Conservation (phyloP, 805 yeast species). For the Naumovozyma castellii region DNA sequence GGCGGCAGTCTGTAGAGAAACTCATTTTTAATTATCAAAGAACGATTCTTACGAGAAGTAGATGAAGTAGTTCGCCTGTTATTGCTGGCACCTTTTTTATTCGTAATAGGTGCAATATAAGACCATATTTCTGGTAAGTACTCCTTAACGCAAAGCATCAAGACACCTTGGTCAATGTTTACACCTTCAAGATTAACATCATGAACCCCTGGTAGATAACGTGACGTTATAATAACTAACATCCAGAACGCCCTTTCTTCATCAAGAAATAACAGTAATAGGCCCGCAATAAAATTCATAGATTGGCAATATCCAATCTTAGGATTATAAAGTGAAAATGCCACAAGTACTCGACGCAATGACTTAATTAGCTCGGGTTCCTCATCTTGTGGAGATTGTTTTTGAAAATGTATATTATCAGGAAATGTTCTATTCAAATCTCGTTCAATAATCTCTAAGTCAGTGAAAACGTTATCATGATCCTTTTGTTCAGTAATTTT, state of each 20-base stretch:
- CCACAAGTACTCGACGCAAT: constrained; percentile 68
- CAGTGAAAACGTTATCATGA: constrained; percentile 26
- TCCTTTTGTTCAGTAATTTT: constrained; percentile 6
- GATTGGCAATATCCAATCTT: constrained; percentile 94
- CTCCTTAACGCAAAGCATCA: constrained; percentile 78
- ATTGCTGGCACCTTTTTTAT: neutral
- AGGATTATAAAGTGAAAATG: constrained; percentile 81
- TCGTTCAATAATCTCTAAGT: constrained; percentile 87
- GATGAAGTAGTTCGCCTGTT: constrained; percentile 1
- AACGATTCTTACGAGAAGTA: constrained; percentile 10
- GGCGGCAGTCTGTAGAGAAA: constrained; percentile 78
- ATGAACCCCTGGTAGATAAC: constrained; percentile 84
- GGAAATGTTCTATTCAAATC: constrained; percentile 93
- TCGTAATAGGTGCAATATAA: constrained; percentile 29
- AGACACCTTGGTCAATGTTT: constrained; percentile 87
- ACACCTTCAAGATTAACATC: constrained; percentile 88
- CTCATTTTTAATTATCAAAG: constrained; percentile 24
- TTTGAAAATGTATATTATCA: constrained; percentile 74
- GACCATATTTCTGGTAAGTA: constrained; percentile 77
- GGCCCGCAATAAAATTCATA: constrained; percentile 83
- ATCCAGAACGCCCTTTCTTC: constrained; percentile 94
- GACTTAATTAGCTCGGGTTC: constrained; percentile 64
- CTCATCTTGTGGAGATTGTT: constrained; percentile 22
- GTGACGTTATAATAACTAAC: constrained; percentile 81
- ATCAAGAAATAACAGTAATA: constrained; percentile 70